A percentile compares a stretch with the other conserved stretches of the same genome.
phyloP scores from a whole-genome alignment of 495 filamentous ascomycete genomes.

The Talaromyces stipitatus region DNA sequence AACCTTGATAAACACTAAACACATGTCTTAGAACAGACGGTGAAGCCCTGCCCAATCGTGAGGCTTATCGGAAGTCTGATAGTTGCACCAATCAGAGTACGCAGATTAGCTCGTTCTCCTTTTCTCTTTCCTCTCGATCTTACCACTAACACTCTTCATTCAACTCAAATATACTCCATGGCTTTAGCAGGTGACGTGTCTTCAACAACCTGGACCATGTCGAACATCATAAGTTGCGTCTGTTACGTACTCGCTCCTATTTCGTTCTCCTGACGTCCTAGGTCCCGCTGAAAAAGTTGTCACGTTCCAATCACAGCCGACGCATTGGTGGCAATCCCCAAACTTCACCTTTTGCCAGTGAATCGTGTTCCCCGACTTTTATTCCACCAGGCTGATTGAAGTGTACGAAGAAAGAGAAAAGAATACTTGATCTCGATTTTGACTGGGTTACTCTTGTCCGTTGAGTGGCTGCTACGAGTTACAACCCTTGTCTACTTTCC shows the following conservation, averaged over 20 bases:
- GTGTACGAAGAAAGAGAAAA: neutral
- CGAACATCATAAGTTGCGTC: neutral
- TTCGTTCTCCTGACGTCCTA: conserved; percentile 1
- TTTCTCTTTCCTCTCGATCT: neutral
- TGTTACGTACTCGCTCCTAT: neutral
- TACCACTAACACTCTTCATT: neutral
- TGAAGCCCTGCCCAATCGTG: neutral
- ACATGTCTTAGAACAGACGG: neutral
- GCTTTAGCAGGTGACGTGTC: neutral
- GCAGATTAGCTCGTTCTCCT: neutral
- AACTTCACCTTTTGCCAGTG: neutral
- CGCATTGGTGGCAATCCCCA: neutral
- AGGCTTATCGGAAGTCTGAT: neutral
- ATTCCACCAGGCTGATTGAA: neutral
- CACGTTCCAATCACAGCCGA: neutral
- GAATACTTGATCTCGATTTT: neutral
- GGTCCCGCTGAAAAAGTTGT: neutral
- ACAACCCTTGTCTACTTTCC: too few species aligned
- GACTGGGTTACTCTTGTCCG: neutral
- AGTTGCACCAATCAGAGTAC: neutral
- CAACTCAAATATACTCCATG: neutral
- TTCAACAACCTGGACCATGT: neutral
- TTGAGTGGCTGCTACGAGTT: neutral
- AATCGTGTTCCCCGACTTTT: neutral
- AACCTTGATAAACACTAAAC: too few species aligned